Evolutionary conservation across 2,329 filamentous ascomycete species (phyloP).

Genomic region (Alternaria tenuissima): DNA sequence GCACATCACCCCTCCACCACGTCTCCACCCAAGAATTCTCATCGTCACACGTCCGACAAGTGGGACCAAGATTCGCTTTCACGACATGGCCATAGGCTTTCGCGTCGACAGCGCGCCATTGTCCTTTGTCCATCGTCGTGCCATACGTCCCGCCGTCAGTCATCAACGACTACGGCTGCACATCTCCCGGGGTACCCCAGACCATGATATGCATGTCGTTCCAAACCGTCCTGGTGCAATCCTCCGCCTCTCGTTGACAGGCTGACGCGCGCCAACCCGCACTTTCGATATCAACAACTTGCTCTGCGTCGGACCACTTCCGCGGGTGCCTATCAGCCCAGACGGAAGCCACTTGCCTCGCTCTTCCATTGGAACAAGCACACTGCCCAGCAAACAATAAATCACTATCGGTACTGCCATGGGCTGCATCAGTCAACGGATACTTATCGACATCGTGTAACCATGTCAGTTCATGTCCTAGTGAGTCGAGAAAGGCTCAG

Average conservation of each 20-base stretch:
- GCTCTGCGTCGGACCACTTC: not conserved
- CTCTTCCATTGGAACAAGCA: not conserved
- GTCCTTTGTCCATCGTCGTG: not conserved
- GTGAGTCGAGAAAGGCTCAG: not conserved
- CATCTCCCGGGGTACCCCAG: conserved; percentile 16
- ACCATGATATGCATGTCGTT: conserved; percentile 6
- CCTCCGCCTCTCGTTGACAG: not conserved
- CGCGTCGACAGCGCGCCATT: not conserved
- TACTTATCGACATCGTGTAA: not conserved
- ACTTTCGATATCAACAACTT: conserved; percentile 9
- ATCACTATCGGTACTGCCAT: not conserved
- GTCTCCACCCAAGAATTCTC: conserved; percentile 1
- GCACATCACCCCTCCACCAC: conserved; percentile 2
- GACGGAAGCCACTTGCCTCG: not conserved
- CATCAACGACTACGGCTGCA: conserved; percentile 4
- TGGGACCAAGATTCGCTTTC: not conserved
- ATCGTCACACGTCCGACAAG: conserved; percentile 1
- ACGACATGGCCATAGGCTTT: not conserved
- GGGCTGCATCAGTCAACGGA: not conserved
- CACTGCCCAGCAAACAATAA: not conserved
- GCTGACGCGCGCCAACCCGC: conserved; percentile 4
- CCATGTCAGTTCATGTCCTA: not conserved
- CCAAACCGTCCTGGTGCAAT: conserved; percentile 10
- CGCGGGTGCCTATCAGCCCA: not conserved
- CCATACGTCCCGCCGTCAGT: not conserved